Evolutionary conservation across 2,329 filamentous ascomycete genomes (phyloP).

Genomic region (Hypoxylon rubiginosum): DNA sequence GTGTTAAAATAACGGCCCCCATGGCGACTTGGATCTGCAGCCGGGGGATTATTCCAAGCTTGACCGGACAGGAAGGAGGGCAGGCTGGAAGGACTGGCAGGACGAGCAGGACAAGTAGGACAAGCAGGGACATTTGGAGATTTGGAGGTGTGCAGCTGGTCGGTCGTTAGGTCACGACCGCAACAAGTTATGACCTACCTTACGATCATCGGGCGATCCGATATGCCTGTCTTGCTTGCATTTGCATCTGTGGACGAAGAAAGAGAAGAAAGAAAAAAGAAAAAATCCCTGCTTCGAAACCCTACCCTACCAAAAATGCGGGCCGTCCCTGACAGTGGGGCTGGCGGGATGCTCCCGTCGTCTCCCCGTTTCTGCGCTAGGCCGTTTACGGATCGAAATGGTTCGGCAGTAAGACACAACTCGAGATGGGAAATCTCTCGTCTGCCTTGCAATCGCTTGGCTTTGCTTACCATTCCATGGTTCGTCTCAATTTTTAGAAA

Average conservation of each 20-base stretch:
- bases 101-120: background rate
- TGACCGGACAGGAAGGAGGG: conserved; percentile 33
- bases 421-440: conserved; percentile 24
- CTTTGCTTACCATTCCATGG: conserved; percentile 16
- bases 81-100: background rate
- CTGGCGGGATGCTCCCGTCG: conserved; percentile 39
- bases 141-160: background rate
- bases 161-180: background rate
- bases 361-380: conserved; percentile 36
- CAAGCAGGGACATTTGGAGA: background rate
- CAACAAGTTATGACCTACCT: conserved; percentile 29
- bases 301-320: conserved; percentile 32
- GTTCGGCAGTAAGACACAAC: conserved; percentile 11
- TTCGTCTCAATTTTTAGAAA: conserved; percentile 16
- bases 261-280: background rate
- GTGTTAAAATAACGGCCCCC: conserved; percentile 38
- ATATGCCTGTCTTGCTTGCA: conserved; percentile 8
- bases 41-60: conserved; percentile 23
- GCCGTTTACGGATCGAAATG: conserved; percentile 17
- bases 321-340: conserved; percentile 42
- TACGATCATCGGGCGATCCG: conserved; percentile 39
- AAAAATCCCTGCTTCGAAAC: conserved; percentile 24
- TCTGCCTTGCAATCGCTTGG: conserved; percentile 28
- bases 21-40: conserved; percentile 27
- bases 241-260: background rate